phyloP scores from a whole-genome alignment of 345 rosid genomes.

The Arabidopsis thaliana region TAIR10.1 NC_003070.9:26105001-26105500 shows the following conservation, averaged over 20 bases:
- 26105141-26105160: constrained; percentile 25
- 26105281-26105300: constrained; percentile 21
- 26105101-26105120: constrained; percentile 32
- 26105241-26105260: constrained; percentile 10
- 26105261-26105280: constrained; percentile 40
- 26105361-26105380: no score
- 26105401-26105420: background rate
- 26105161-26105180: constrained; percentile 44
- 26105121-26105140: constrained; percentile 37
- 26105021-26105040: constrained; percentile 21
- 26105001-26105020: constrained; percentile 68
- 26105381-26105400: background rate
- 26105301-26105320: background rate
- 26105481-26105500: constrained; percentile 15
- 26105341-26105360: no score
- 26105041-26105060: constrained; percentile 19
- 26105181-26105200: constrained; percentile 47
- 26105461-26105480: constrained; percentile 21
- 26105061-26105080: constrained; percentile 3
- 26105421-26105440: background rate
- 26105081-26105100: constrained; percentile 35
- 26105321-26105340: no score
- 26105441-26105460: background rate
- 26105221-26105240: background rate
- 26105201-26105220: constrained; percentile 42